These are phyloP conservation scores for Davidsoniella virescens DNA, from an alignment of 2,329 filamentous ascomycete species.

Conservation along the genomic window DNA sequence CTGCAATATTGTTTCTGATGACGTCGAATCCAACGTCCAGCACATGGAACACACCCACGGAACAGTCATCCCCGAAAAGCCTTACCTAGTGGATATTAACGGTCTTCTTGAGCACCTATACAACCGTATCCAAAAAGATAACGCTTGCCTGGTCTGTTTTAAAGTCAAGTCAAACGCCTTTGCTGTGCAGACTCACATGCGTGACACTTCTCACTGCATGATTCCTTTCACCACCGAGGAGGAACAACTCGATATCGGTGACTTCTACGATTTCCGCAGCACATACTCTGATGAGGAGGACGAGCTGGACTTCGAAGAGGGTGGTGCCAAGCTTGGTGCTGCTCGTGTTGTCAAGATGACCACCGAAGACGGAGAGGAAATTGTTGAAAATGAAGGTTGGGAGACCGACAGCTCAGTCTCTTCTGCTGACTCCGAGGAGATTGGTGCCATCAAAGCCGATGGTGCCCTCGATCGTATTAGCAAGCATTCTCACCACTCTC, in stretches of 20 bases:
- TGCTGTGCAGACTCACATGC: conserved; percentile 90
- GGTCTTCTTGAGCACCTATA: conserved; percentile 66
- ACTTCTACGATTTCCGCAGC: conserved; percentile 92
- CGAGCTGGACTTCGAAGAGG: conserved; percentile 32
- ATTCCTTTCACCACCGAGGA: conserved; percentile 80
- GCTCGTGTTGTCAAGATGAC: conserved; percentile 37
- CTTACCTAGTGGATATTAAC: conserved; percentile 67
- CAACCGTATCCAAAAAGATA: conserved; percentile 60
- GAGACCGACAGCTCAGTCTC: conserved; percentile 89
- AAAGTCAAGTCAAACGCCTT: conserved; percentile 63
- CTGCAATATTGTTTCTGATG: conserved; percentile 74
- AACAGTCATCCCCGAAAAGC: conserved; percentile 86
- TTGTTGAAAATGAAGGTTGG: conserved; percentile 61
- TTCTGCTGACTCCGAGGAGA: conserved; percentile 71
- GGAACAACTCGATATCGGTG: conserved; percentile 84
- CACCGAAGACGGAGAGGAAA: conserved; percentile 31
- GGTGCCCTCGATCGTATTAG: conserved; percentile 50
- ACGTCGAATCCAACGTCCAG: conserved; percentile 54
- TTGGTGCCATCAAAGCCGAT: conserved; percentile 64
- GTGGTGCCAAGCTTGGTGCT: conserved; percentile 55
- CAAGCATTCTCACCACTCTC: conserved; percentile 61
- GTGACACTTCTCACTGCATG: conserved; percentile 91
- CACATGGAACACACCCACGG: conserved; percentile 92
- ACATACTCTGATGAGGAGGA: conserved; percentile 75
- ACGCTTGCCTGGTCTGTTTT: conserved; percentile 78